These are phyloP conservation scores for Fraxinus angustifolia DNA, from an alignment of 305 asterid genomes.

Conservation along the genomic window DNA sequence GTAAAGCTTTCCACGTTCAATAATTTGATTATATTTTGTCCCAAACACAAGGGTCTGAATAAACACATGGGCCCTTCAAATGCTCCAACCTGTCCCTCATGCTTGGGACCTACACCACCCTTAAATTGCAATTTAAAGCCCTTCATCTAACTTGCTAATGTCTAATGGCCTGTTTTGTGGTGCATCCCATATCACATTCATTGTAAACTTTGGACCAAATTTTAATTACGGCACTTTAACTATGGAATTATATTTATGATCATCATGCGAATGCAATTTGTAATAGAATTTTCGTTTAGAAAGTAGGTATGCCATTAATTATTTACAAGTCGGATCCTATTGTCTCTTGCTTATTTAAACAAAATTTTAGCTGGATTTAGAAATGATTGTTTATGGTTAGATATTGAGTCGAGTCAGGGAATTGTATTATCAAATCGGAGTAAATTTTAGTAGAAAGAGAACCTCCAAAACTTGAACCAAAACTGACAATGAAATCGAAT, in stretches of 20 bases:
- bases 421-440: neutral
- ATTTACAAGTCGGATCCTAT: neutral
- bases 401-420: neutral
- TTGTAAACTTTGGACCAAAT: constrained; percentile 12
- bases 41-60: constrained; percentile 39
- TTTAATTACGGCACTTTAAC: neutral
- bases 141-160: constrained; percentile 22
- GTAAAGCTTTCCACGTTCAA: constrained; percentile 56
- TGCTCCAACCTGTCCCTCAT: constrained; percentile 60
- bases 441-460: neutral
- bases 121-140: constrained; percentile 23
- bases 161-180: neutral
- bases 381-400: neutral
- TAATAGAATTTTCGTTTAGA: neutral
- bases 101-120: constrained; percentile 27
- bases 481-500: neutral
- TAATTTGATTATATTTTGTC: constrained; percentile 57
- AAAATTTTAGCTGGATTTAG: neutral
- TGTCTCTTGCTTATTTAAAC: neutral
- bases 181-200: neutral
- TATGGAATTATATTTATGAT: neutral
- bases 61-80: constrained; percentile 48
- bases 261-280: neutral
- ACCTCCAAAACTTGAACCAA: neutral
- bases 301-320: neutral